Percentiles rank a stretch among this genome's conserved stretches.
These are phyloP conservation scores for Leptographium radiaticola DNA, from an alignment of 2,329 filamentous ascomycete genomes.

Conservation along the genomic window DNA sequence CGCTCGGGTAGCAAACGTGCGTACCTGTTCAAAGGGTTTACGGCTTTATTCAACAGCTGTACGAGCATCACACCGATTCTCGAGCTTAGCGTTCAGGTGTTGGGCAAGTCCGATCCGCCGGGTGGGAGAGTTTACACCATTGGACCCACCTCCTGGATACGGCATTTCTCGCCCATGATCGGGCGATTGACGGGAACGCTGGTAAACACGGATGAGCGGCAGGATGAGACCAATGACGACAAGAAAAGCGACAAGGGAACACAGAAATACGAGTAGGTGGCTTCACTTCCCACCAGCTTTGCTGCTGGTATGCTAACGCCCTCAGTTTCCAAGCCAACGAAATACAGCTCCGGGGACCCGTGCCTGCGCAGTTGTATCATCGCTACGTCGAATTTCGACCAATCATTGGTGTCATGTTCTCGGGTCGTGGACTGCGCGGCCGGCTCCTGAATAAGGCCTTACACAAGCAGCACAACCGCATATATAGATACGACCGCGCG, in stretches of 20 bases:
- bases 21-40: conserved; percentile 59
- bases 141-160: conserved; percentile 62
- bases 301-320: background rate
- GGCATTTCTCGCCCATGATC: conserved; percentile 81
- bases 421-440: conserved; percentile 61
- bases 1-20: conserved; percentile 77
- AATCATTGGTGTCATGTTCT: conserved; percentile 83
- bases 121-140: conserved; percentile 65
- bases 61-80: conserved; percentile 58
- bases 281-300: no score
- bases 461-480: conserved; percentile 76
- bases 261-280: conserved; percentile 62
- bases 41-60: conserved; percentile 46
- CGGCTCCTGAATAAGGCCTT: conserved; percentile 71
- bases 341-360: conserved; percentile 73
- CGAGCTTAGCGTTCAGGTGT: conserved; percentile 60
- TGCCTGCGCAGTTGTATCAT: conserved; percentile 71
- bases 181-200: conserved; percentile 66
- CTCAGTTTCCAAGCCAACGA: conserved; percentile 82
- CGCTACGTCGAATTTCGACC: conserved; percentile 88
- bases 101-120: conserved; percentile 60
- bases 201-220: conserved; percentile 45
- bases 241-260: conserved; percentile 25
- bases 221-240: conserved; percentile 23
- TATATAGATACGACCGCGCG: conserved; percentile 75